Percentiles rank a stretch among this genome's conserved stretches.
These are phyloP conservation scores for Aspergillus vadensis DNA, from an alignment of 2,329 filamentous ascomycete genomes.

Conservation along the genomic window DNA sequence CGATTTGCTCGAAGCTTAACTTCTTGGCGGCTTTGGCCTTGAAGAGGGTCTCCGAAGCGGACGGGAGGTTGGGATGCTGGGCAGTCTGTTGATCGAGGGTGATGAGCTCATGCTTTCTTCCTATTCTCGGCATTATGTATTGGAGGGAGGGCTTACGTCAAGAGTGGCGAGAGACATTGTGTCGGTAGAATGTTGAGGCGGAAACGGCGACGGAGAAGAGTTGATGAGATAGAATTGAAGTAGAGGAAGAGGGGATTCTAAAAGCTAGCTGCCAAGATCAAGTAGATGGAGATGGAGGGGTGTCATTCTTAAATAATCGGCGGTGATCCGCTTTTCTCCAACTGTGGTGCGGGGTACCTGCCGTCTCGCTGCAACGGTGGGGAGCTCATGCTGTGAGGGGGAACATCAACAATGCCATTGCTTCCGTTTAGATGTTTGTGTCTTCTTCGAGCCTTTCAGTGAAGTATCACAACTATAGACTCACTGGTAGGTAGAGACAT, in stretches of 20 bases:
- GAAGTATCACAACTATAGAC: neutral
- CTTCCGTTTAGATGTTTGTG: neutral
- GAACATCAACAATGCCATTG: neutral
- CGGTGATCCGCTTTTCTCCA: constrained; percentile 14
- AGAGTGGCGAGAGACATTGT: constrained; percentile 49
- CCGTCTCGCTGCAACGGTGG: neutral
- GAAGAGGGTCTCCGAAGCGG: constrained; percentile 73
- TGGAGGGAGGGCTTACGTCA: constrained; percentile 36
- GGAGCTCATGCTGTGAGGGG: constrained; percentile 10
- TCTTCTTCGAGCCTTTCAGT: neutral
- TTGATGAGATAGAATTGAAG: neutral
- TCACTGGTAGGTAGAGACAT: too few species aligned
- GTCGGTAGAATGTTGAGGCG: neutral
- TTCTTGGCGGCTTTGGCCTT: constrained; percentile 74
- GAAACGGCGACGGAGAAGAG: neutral
- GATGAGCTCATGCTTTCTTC: neutral
- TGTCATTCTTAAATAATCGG: constrained; percentile 19
- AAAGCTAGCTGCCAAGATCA: neutral
- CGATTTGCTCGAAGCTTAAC: constrained; percentile 79
- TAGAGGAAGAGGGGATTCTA: too few species aligned
- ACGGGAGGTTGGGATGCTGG: constrained; percentile 63
- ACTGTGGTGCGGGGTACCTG: constrained; percentile 18
- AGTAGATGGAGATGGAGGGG: neutral
- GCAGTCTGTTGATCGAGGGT: constrained; percentile 25
- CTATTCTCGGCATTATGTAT: neutral